These are phyloP conservation scores for Cydonia oblonga DNA, from an alignment of 331 rosid genomes.

Conservation along the genomic window DNA sequence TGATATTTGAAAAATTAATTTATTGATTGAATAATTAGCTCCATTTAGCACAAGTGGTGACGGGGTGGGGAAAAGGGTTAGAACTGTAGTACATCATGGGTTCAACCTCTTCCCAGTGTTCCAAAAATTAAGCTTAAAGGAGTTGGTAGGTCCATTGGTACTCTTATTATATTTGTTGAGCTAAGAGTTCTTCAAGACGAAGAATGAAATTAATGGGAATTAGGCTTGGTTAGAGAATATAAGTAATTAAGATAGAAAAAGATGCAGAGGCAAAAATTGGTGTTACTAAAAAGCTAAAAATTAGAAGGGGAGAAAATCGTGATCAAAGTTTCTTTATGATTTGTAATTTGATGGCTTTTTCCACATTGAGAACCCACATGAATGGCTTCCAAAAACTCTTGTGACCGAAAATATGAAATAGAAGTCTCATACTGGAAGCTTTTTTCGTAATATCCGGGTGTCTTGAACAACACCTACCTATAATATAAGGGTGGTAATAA, in stretches of 20 bases:
- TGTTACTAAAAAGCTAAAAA: too few relatives aligned
- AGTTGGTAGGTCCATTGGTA: not conserved
- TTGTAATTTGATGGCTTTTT: not conserved
- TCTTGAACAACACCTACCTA: not conserved
- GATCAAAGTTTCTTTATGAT: not conserved
- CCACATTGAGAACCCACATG: not conserved
- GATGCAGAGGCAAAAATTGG: not conserved
- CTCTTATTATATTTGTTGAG: not conserved
- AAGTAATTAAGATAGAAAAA: not conserved
- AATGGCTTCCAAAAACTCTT: not conserved
- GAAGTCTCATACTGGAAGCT: not conserved
- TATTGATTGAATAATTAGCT: not conserved
- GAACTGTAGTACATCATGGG: not conserved
- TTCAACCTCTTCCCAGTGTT: too few relatives aligned
- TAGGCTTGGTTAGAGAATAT: not conserved
- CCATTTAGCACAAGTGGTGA: not conserved
- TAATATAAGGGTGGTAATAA: not conserved
- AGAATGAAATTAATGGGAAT: not conserved
- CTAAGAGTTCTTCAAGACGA: not conserved
- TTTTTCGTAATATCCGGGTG: not conserved
- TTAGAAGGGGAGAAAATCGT: not conserved
- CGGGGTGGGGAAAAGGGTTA: not conserved
- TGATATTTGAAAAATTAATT: not conserved
- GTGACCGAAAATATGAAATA: not conserved
- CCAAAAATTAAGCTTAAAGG: not conserved